These are phyloP conservation scores for Candida broadrunensis DNA, from an alignment of 805 yeast genomes.

Conservation along the genomic window DNA sequence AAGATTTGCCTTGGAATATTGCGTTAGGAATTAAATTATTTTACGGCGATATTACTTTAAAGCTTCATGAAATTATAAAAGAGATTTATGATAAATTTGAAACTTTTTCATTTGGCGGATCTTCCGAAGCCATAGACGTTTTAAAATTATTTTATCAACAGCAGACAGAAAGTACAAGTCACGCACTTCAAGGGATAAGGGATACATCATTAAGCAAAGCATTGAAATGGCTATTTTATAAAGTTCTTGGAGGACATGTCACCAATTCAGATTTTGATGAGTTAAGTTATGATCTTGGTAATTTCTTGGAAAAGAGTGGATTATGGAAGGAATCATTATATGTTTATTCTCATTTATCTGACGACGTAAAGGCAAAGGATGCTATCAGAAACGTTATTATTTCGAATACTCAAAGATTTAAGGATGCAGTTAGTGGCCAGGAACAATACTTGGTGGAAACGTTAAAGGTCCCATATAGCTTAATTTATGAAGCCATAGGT, in stretches of 20 bases:
- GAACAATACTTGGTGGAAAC: conserved; percentile 34
- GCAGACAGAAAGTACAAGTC: neutral
- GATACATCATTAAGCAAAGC: conserved; percentile 29
- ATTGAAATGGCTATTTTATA: conserved; percentile 52
- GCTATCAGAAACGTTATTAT: conserved; percentile 38
- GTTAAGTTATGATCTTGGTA: conserved; percentile 41
- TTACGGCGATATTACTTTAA: conserved; percentile 47
- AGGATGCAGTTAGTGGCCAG: conserved; percentile 17
- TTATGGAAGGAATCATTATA: conserved; percentile 60
- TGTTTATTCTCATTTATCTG: conserved; percentile 54
- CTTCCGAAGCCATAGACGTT: conserved; percentile 15
- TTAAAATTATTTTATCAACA: conserved; percentile 14
- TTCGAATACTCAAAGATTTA: conserved; percentile 26
- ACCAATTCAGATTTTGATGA: conserved; percentile 17
- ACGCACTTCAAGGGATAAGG: neutral
- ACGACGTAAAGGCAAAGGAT: conserved; percentile 43
- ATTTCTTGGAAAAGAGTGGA: conserved; percentile 44
- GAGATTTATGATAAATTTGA: neutral
- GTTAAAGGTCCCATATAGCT: conserved; percentile 46
- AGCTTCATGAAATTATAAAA: conserved; percentile 11
- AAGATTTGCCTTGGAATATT: conserved; percentile 63
- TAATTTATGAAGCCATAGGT: conserved; percentile 61
- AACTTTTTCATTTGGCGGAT: conserved; percentile 8
- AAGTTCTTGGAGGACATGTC: conserved; percentile 30
- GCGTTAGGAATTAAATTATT: conserved; percentile 57